Base-by-base conservation (phyloP, 208 protist genomes). In the Herpetomonas samuelpessoai region DNA sequence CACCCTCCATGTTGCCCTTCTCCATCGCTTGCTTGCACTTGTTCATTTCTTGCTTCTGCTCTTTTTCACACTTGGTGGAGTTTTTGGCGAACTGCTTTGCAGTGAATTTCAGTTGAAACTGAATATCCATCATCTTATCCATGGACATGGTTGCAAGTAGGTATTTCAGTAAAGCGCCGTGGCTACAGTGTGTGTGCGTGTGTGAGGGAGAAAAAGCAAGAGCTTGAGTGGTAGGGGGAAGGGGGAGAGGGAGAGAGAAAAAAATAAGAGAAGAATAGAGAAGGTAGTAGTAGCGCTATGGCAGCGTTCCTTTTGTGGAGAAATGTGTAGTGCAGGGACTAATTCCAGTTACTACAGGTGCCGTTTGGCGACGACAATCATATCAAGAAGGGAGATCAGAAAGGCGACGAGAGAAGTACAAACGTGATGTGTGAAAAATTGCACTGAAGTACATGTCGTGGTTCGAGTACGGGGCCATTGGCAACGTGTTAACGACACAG, bases 1-100 rank as follows among this genome's bases (percentile, higher is more conserved):
- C 98, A 10, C 96, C 96, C 29, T 99, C 98, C 64, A 96, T 95
- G 84, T 99, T 98, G 55, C 92, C 92, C 72, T 98, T 97, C 68
- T 99, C 92, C 62, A 99, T 98, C 19, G 97, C 93, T 54, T 80
- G 52, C 71, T 98, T 98, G 52, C 96, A 86, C 72, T 98, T 98
- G 53, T 68, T 38, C 55, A 97, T 93, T 57, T 97, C 86, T 35
- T 73, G 56, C 63, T 97, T 97, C 67, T 97, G 91, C 60, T 97
- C 88, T 79, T 98, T 97, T 60, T 97, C 92, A 56, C 83, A 95
- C 46, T 92, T 88, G 9, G 72, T 83, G 6, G 83, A 79, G 49
- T 92, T 93, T 65, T 93, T 90, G 10, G 74, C 48, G 48, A 99
- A 91, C 76, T 98, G 95, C 80, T 98, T 98, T 2, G 86, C 65